Evolutionary conservation across 164 flowering plant genomes (phyloP).

Genomic region (Protea cynaroides): DNA sequence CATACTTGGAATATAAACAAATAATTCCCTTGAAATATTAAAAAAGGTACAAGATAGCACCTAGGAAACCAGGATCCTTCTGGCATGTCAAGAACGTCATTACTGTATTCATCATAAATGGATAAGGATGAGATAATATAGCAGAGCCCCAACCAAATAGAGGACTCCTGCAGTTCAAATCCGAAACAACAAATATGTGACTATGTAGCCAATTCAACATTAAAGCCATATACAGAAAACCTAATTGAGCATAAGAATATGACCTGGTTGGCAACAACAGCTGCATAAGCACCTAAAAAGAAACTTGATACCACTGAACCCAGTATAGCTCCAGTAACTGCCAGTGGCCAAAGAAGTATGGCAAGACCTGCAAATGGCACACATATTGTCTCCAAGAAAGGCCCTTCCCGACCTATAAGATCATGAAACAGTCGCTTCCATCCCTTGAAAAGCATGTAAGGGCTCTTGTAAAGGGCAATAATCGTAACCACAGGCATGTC

Average conservation of each 20-base stretch:
- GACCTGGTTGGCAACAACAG: constrained; percentile 80
- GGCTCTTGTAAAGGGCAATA: constrained; percentile 66
- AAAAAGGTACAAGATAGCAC: constrained; percentile 21
- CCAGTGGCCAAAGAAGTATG: constrained; percentile 85
- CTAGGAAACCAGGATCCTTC: constrained; percentile 90
- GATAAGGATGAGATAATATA: constrained; percentile 65
- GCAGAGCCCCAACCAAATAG: constrained; percentile 58
- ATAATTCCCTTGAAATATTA: background rate
- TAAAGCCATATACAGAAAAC: background rate
- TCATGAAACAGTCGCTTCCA: constrained; percentile 90
- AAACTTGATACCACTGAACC: constrained; percentile 62
- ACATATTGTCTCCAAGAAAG: constrained; percentile 91
- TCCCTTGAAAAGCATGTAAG: constrained; percentile 89
- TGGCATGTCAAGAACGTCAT: constrained; percentile 76
- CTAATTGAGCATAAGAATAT: background rate
- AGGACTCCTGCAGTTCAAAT: constrained; percentile 55
- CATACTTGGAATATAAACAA: background rate
- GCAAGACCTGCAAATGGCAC: constrained; percentile 96
- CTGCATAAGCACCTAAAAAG: constrained; percentile 76
- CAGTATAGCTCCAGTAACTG: constrained; percentile 66
- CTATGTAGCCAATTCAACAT: background rate
- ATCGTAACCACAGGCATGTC: constrained; percentile 57
- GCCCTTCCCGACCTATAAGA: constrained; percentile 91
- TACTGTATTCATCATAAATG: constrained; percentile 82
- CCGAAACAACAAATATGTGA: constrained; percentile 3